Evolutionary conservation across 805 yeast genomes (phyloP), one percentile per base, ranked within the genome.

Genomic region (Starmerella sp.): DNA sequence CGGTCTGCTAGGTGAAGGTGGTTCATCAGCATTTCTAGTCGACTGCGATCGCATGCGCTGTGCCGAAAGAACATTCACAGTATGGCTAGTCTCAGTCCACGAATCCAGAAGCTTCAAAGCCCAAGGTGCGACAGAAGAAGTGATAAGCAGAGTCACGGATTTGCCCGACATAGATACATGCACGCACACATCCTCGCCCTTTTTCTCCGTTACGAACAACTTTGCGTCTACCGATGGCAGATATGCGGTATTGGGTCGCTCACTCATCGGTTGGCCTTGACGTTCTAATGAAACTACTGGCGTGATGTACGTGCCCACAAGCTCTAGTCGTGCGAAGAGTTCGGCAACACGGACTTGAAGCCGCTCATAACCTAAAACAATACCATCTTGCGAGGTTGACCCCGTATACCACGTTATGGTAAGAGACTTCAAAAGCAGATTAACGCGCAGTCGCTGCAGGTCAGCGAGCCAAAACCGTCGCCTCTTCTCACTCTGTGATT

Each of bases 321-420:
- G 71, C 0, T 88, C 78, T 41, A 87, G 71, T 58, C 82, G 82
- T 2, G 95, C 95, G 42, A 79, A 68, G 8, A 73, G 73, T 15
- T 78, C 77, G 47, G 81, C 82, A 28, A 82, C 76, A 0, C 81
- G 78, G 1, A 87, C 80, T 58, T 82, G 84, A 22, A 87, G 77
- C 15, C 82, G 71, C 59, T 86, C 87, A 54, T 84, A 86, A 0
- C 97, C 97, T 34, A 81, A 57, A 39, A 85, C 81, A n/a, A 87
- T 64, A 10, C 96, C 96, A 0, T 88, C 88, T 28, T 74, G 48
- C 0, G 58, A 53, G 11, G 46, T 47, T 4, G 55, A 5, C 14
- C 39, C 46, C 6, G 61, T 57, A 17, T 84, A 65, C 89, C 95
- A 87, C 0, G 96, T 95, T 36, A 84, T 56, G 58, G 95, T 84